Percentiles rank a stretch among this genome's conserved stretches.
Evolutionary conservation across 345 rosid genomes (phyloP).

Genomic region (Cardamine occulta): DNA sequence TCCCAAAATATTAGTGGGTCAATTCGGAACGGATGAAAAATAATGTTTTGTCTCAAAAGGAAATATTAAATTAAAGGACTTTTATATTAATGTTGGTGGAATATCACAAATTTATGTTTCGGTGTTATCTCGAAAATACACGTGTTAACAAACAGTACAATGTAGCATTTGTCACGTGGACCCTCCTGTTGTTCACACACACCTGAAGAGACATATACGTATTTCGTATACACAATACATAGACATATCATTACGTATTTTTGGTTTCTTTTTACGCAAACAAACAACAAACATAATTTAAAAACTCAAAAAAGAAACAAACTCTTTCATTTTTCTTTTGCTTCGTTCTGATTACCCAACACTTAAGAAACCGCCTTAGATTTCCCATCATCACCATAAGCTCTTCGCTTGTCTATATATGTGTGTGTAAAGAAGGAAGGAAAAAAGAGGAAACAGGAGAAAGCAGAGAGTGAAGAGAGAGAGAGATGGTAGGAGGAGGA

Average conservation of each 20-base stretch:
- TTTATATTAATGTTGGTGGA: not conserved
- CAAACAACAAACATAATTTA: slow-evolving; percentile 10
- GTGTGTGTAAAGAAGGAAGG: not conserved
- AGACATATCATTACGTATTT: not conserved
- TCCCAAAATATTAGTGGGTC: too few species aligned
- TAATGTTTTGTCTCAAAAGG: too few species aligned
- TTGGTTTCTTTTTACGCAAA: not conserved
- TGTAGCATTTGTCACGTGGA: slow-evolving; percentile 29
- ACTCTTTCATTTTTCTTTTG: not conserved
- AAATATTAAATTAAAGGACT: too few species aligned
- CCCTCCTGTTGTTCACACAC: slow-evolving; percentile 11
- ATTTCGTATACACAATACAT: not conserved
- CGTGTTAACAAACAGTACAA: slow-evolving; percentile 22
- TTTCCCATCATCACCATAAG: not conserved
- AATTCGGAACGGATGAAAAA: too few species aligned
- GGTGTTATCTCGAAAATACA: not conserved
- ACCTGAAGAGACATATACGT: slow-evolving; percentile 26
- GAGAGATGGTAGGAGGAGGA: slow-evolving; percentile 31
- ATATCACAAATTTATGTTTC: not conserved
- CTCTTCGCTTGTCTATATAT: not conserved
- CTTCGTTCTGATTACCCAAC: slow-evolving; percentile 15
- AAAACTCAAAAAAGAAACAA: not conserved
- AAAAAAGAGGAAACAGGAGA: not conserved
- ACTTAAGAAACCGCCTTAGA: slow-evolving; percentile 37
- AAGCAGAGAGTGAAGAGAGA: slow-evolving; percentile 5